Conservation (phyloP, 495 filamentous ascomycete species). For the Hyaloscypha variabilis region DNA sequence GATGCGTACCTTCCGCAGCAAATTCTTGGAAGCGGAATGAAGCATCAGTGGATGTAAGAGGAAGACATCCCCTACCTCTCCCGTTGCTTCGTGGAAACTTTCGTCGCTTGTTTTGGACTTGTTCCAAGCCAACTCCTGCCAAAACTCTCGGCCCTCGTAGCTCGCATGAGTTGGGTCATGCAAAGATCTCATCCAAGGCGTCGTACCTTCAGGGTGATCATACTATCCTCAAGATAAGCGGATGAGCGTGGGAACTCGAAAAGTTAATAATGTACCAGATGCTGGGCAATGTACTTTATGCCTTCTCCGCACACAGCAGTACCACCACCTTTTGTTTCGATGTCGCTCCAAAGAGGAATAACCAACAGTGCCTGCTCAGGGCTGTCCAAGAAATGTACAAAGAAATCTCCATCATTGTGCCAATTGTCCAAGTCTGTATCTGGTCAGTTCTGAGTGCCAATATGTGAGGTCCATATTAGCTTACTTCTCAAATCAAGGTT, state of each 20-base stretch:
- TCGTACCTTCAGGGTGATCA: conserved; percentile 69
- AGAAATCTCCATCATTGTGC: conserved; percentile 81
- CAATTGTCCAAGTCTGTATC: conserved; percentile 54
- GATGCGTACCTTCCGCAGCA: conserved; percentile 58
- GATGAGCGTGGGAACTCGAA: background rate
- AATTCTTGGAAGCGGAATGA: conserved; percentile 65
- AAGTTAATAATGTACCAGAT: conserved; percentile 40
- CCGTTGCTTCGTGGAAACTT: conserved; percentile 68
- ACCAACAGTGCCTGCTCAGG: conserved; percentile 73
- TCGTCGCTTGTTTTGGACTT: conserved; percentile 34
- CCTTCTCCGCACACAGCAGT: conserved; percentile 66
- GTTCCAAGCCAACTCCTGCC: conserved; percentile 48
- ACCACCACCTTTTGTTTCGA: conserved; percentile 63
- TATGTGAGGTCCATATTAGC: background rate
- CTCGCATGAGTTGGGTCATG: conserved; percentile 40
- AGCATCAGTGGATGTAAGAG: conserved; percentile 76
- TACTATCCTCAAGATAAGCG: conserved; percentile 31
- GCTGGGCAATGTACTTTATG: conserved; percentile 57
- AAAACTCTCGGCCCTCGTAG: conserved; percentile 54
- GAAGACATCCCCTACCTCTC: conserved; percentile 66
- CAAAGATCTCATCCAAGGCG: conserved; percentile 62
- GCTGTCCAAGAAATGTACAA: conserved; percentile 74
- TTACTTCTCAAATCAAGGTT: conserved; percentile 39
- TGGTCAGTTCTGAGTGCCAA: background rate
- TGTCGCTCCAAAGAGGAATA: conserved; percentile 70